phyloP scores from a whole-genome alignment of 2,329 filamentous ascomycete species.

The Corinectria fuckeliana region DNA sequence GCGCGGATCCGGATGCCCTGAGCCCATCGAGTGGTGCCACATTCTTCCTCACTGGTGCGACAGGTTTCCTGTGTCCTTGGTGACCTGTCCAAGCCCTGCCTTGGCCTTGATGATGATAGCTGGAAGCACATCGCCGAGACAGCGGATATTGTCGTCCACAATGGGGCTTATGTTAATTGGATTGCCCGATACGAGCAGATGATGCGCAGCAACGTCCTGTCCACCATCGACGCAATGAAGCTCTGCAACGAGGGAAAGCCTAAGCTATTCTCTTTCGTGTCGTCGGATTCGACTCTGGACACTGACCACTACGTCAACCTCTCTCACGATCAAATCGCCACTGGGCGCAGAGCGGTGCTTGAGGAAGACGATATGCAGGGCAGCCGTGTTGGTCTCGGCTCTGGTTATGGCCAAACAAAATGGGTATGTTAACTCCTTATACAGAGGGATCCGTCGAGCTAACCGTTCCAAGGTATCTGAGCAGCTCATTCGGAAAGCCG shows the following conservation, averaged over 20 bases:
- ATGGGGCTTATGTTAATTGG: constrained; percentile 85
- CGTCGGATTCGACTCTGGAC: constrained; percentile 78
- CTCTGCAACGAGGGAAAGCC: constrained; percentile 80
- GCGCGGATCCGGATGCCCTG: constrained; percentile 44
- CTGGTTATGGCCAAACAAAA: constrained; percentile 90
- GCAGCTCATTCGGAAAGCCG: constrained; percentile 77
- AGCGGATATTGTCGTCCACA: constrained; percentile 80
- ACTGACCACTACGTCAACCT: constrained; percentile 79
- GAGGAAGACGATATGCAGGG: constrained; percentile 82
- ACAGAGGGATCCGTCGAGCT: neutral
- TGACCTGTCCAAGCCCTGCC: constrained; percentile 73
- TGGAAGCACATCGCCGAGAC: constrained; percentile 72
- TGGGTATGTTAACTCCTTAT: constrained; percentile 64
- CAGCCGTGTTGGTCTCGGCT: constrained; percentile 76
- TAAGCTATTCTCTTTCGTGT: constrained; percentile 82
- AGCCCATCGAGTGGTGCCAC: constrained; percentile 51
- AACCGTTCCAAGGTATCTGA: constrained; percentile 44
- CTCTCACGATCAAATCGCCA: constrained; percentile 57
- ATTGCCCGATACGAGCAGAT: constrained; percentile 77
- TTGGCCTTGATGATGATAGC: constrained; percentile 70
- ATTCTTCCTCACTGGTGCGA: constrained; percentile 88
- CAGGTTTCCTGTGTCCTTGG: constrained; percentile 71
- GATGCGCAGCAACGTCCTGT: constrained; percentile 76
- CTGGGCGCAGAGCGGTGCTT: constrained; percentile 70
- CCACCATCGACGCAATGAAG: constrained; percentile 76